Conservation (phyloP, 2,329 filamentous ascomycete species). For the Penicillium sclerotiorum region DNA sequence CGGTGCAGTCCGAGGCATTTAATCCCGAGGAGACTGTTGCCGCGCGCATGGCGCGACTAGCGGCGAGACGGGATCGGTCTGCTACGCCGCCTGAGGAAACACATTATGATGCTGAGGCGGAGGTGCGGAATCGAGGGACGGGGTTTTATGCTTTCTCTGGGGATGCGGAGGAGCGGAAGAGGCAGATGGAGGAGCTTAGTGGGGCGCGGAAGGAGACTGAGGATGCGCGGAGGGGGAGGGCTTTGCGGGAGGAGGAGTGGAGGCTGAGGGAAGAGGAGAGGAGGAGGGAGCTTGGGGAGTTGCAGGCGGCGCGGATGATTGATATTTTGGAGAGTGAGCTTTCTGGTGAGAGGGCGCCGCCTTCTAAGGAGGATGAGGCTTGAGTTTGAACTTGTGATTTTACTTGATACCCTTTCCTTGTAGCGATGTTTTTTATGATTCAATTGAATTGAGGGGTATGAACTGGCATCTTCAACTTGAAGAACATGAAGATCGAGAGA, state of each 20-base stretch:
- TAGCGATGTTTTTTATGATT: not conserved
- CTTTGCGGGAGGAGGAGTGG: not conserved
- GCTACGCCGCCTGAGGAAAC: conserved; percentile 76
- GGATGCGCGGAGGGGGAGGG: not conserved
- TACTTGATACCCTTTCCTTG: not conserved
- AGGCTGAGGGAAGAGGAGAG: not conserved
- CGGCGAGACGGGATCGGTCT: conserved; percentile 74
- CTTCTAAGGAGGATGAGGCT: not conserved
- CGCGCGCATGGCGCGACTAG: conserved; percentile 75
- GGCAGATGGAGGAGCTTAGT: conserved; percentile 76
- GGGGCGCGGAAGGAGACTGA: conserved; percentile 54
- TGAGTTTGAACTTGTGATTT: not conserved
- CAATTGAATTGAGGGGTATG: not conserved
- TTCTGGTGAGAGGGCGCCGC: not conserved
- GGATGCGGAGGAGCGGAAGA: conserved; percentile 66
- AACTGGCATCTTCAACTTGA: not conserved
- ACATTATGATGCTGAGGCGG: conserved; percentile 83
- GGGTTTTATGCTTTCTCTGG: conserved; percentile 89
- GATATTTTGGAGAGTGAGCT: not conserved
- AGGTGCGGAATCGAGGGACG: conserved; percentile 84
- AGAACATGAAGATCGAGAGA: not conserved
- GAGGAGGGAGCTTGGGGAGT: not conserved
- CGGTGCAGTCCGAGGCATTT: conserved; percentile 82
- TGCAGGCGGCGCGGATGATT: not conserved
- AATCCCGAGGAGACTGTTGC: conserved; percentile 67